Base-by-base conservation (phyloP, 805 yeast genomes). In the Saturnispora besseyi region DNA sequence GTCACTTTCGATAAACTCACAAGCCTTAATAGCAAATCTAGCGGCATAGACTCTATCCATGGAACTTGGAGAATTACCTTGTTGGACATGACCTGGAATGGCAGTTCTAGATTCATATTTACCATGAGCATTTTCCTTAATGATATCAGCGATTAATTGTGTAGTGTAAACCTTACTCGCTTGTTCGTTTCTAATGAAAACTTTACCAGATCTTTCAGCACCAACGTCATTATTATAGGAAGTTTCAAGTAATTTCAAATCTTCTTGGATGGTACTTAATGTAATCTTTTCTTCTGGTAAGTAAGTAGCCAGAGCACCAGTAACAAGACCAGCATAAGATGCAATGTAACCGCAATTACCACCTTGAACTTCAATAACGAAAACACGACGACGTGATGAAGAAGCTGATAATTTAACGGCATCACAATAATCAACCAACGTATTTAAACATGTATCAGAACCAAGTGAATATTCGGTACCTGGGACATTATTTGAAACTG, bases 301-400 rank as follows among this genome's bases (percentile, higher is more conserved):
- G 68, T 90, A 93, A 12, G 87, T 84, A 1, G 91, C 93, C 53
- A 84, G 82, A 3, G 98, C 96, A 51, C 99, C 99, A 41, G 90
- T 79, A 42, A 87, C 85, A 45, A 93, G 75, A 21, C 90, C 86
- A 18, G 89, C 82, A 65, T 75, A 82, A 4, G 96, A 80, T 5
- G 98, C 96, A 62, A 93, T 81, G 67, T 82, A 93, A 15, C 99
- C 99, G 12, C 93, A 84, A 65, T 88, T 84, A 49, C 99, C 99
- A 60, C 99, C 99, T 71, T 95, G 99, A 15, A 90, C 97, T 64
- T 93, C 99, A 55, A 93, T 93, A 37, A 93, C 96, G 65, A 93
- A 93, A 24, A 85, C 96, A 60, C 99, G 78, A 60, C 87, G 85
- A 72, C 99, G 81, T 3, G 96, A 79, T 15, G 99, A 87, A 21